Conservation (phyloP, 1,284 basidiomycete genomes). For the Moesziomyces parantarcticus region DNA sequence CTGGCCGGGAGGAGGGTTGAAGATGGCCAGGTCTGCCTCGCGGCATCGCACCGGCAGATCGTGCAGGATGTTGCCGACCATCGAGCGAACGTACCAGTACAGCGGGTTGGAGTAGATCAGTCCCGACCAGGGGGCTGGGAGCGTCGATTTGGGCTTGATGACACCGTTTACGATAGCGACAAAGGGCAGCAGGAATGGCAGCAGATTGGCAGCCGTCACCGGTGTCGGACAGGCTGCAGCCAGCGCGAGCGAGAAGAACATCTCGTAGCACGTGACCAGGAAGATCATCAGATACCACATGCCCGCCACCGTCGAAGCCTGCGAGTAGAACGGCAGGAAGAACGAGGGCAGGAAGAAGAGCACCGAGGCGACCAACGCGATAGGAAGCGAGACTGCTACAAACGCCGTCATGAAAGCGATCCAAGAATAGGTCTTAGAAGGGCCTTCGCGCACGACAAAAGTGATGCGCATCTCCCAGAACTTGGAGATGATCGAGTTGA, state of each 20-base stretch:
- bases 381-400: slow-evolving; percentile 49
- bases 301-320: slow-evolving; percentile 47
- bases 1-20: slow-evolving; percentile 52
- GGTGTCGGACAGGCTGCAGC: slow-evolving; percentile 62
- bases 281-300: slow-evolving; percentile 61
- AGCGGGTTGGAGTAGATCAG: slow-evolving; percentile 60
- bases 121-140: slow-evolving; percentile 55
- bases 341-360: slow-evolving; percentile 64
- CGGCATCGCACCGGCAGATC: slow-evolving; percentile 53
- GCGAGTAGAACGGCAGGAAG: slow-evolving; percentile 56
- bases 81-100: slow-evolving; percentile 59
- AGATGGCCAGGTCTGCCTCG: slow-evolving; percentile 47
- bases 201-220: slow-evolving; percentile 59
- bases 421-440: slow-evolving; percentile 59
- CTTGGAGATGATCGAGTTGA: slow-evolving; percentile 57
- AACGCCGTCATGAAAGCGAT: slow-evolving; percentile 47
- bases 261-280: slow-evolving; percentile 55
- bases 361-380: slow-evolving; percentile 60
- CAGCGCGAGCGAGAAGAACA: slow-evolving; percentile 61
- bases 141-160: slow-evolving; percentile 54
- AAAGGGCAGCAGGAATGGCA: slow-evolving; percentile 65
- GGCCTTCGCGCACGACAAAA: slow-evolving; percentile 50
- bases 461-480: slow-evolving; percentile 57
- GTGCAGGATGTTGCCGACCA: slow-evolving; percentile 57
- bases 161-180: slow-evolving; percentile 68